A percentile compares a stretch with the other conserved stretches of the same genome.
These are phyloP conservation scores for Globisporangium paddicum DNA, from an alignment of 352 stramenopile genomes.

Conservation along the genomic window DNA sequence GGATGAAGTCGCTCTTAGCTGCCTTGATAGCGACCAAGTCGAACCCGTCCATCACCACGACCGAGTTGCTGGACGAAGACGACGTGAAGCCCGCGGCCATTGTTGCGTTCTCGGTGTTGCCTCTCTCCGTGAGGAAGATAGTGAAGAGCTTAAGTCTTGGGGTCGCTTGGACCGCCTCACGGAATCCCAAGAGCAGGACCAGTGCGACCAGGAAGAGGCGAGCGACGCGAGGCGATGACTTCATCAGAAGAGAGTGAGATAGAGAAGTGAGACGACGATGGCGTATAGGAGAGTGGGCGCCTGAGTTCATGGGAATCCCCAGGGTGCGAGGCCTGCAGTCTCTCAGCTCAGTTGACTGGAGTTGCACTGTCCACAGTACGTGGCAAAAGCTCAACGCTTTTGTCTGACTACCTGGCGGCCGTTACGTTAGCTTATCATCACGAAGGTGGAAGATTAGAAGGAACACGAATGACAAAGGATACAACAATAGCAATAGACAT, in stretches of 20 bases:
- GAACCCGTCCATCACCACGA: not conserved
- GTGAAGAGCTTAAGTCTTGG: constrained; percentile 8
- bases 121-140: not conserved
- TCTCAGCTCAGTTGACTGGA: not conserved
- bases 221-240: not conserved
- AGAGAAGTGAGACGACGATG: not conserved
- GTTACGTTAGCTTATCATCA: constrained; percentile 1
- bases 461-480: too few relatives aligned
- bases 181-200: not conserved
- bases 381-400: too few relatives aligned
- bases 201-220: not conserved
- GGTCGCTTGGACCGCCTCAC: not conserved
- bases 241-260: not conserved
- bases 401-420: not conserved
- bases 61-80: not conserved
- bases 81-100: not conserved
- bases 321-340: too few relatives aligned
- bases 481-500: too few relatives aligned
- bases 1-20: constrained; percentile 15
- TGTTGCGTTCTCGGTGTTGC: not conserved
- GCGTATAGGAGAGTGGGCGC: not conserved
- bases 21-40: not conserved
- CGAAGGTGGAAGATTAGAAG: too few relatives aligned
- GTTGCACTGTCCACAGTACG: constrained; percentile 4
- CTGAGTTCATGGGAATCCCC: not conserved